A percentile compares a stretch with the other conserved stretches of the same genome.
Evolutionary conservation across 2,329 filamentous ascomycete species (phyloP).

Genomic region (Aspergillus latus): DNA sequence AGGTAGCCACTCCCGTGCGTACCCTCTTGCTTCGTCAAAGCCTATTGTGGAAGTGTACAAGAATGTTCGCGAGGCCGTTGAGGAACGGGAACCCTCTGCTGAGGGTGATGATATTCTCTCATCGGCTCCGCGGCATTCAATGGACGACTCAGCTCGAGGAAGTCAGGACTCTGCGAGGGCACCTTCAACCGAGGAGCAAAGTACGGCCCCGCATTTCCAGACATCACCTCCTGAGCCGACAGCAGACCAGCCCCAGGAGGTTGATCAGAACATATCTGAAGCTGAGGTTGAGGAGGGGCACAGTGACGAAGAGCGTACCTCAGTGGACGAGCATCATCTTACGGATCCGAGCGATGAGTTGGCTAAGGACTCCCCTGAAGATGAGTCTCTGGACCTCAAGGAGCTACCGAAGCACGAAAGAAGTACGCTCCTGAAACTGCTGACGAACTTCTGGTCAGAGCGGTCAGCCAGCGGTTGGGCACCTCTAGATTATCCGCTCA

Average conservation of each 20-base stretch:
- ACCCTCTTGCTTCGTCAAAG: constrained; percentile 88
- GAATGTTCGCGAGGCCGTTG: constrained; percentile 88
- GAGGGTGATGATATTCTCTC: constrained; percentile 54
- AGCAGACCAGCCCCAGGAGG: constrained; percentile 42
- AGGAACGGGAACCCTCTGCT: constrained; percentile 68
- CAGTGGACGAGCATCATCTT: constrained; percentile 66
- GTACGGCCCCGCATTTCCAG: constrained; percentile 37
- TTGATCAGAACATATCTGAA: constrained; percentile 58
- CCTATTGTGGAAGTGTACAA: constrained; percentile 95
- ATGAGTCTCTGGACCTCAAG: constrained; percentile 58
- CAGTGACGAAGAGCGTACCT: constrained; percentile 71
- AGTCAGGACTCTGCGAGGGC: constrained; percentile 29
- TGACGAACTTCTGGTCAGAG: constrained; percentile 98
- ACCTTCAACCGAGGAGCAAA: constrained; percentile 26
- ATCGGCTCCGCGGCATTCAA: constrained; percentile 25
- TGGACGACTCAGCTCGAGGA: constrained; percentile 34
- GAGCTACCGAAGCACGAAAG: constrained; percentile 92
- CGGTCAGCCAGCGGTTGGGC: constrained; percentile 94
- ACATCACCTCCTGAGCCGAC: constrained; percentile 43
- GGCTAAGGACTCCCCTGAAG: constrained; percentile 52
- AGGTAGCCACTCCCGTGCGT: constrained; percentile 73
- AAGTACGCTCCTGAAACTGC: constrained; percentile 88
- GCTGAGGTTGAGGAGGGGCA: constrained; percentile 66
- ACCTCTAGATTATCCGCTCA: constrained; percentile 86
- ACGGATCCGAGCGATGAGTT: constrained; percentile 56